Conservation (phyloP, 257 asterid species). For the Echium plantagineum region DNA sequence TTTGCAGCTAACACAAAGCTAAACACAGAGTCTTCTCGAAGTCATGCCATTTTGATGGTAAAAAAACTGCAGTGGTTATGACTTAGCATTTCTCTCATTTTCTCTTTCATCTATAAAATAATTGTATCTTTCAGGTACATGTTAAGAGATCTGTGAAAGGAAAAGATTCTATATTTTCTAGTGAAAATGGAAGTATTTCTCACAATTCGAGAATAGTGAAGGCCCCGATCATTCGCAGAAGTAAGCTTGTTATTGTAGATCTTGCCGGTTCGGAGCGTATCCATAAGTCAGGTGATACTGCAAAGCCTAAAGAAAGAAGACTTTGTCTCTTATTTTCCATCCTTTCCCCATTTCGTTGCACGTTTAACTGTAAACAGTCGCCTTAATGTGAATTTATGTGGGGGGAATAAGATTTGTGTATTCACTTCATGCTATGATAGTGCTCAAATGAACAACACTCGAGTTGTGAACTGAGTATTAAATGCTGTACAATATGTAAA, state of each 20-base stretch:
- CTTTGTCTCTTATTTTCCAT: not conserved
- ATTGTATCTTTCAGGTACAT: constrained; percentile 35
- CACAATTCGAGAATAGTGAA: constrained; percentile 38
- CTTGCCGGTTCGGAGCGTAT: constrained; percentile 96
- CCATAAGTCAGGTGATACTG: constrained; percentile 55
- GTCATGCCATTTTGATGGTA: constrained; percentile 91
- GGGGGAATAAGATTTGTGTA: too few species aligned
- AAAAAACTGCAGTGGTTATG: constrained; percentile 6
- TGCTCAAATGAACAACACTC: too few species aligned
- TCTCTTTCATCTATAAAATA: not conserved
- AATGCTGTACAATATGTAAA: too few species aligned
- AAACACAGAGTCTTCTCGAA: constrained; percentile 88
- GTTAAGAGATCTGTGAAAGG: constrained; percentile 63
- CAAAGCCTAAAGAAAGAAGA: constrained; percentile 5
- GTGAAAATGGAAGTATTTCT: constrained; percentile 47
- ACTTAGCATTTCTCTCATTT: constrained; percentile 4
- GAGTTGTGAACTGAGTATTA: too few species aligned
- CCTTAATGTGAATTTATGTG: too few species aligned
- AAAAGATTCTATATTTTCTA: constrained; percentile 34
- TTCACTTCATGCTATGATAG: too few species aligned
- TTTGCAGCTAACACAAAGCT: constrained; percentile 74
- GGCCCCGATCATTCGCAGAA: constrained; percentile 62
- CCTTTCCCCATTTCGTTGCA: not conserved
- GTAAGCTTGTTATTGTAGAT: constrained; percentile 78
- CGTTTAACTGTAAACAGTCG: too few species aligned